phyloP scores from a whole-genome alignment of 495 filamentous ascomycete genomes.

The Aspergillus bridgeri region DNA sequence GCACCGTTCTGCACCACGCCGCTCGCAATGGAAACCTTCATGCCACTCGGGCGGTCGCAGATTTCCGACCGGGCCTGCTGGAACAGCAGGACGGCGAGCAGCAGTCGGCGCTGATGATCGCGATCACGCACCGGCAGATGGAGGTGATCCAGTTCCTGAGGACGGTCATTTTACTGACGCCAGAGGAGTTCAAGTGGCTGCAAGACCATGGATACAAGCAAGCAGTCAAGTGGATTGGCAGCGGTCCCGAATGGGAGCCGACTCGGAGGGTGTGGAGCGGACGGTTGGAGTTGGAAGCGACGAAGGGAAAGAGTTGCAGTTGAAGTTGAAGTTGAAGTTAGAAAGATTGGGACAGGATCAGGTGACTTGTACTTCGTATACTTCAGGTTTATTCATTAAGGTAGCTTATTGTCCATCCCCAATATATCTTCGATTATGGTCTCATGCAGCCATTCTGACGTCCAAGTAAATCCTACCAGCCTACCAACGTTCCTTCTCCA shows the following conservation, averaged over 20 bases:
- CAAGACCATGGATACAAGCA: background rate
- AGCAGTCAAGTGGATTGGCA: background rate
- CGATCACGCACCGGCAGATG: background rate
- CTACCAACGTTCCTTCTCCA: constrained; percentile 17
- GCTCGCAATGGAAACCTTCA: background rate
- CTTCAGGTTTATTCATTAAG: no score
- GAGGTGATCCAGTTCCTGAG: background rate
- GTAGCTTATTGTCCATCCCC: no score
- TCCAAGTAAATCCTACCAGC: background rate
- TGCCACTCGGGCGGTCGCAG: background rate
- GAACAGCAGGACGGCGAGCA: background rate
- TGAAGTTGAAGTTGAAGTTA: no score
- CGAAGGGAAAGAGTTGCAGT: no score
- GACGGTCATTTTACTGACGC: background rate
- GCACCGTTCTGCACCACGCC: background rate
- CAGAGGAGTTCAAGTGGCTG: background rate
- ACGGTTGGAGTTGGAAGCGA: no score
- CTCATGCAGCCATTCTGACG: no score
- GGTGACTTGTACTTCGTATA: no score
- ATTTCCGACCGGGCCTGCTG: background rate
- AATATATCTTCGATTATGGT: no score
- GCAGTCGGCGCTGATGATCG: background rate
- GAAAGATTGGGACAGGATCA: no score
- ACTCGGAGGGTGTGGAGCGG: background rate
- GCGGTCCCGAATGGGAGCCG: background rate